Base-by-base conservation (phyloP, 352 stramenopile species). In the Globisporangium nagaii region DNA sequence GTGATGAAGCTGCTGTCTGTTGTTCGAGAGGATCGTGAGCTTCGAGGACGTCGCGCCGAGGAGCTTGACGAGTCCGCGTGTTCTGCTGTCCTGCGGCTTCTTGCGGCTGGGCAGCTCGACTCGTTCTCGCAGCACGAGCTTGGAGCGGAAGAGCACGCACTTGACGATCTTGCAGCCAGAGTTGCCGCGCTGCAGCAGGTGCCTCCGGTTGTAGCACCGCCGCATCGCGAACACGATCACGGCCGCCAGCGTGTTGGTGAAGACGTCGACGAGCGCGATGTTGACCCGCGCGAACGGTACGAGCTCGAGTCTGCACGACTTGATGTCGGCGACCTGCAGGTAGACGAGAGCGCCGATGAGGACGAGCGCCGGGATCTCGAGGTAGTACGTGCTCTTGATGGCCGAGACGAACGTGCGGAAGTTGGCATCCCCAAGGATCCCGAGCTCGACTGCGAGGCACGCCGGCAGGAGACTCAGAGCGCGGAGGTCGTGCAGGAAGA, bases 221-320 rank as follows among this genome's bases (percentile, higher is more conserved):
- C 62, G 67, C 27, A 62, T 56, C 3, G 71, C 47, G 25, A 79
- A 76, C 9, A 71, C 39, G n/a, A 63, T 49, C 2, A 79, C 60
- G 4, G 65, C 74, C 19, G 62, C 32, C 10, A 62, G 48, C 8
- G 67, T 64, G 32, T 74, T 79, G 27, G 50, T 35, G 28, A 73
- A 76, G 9, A 76, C 37, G 28, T 71, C 67, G 15, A 75, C 24
- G 30, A 76, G 41, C 3, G 55, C 43, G 5, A 79, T 31, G 12
- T 55, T 56, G 34, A 72, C 49, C 10, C 62, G 41, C 11, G 40
- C 30, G 20, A 65, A 50, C 7, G 41, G 37, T 12, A 65, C 49
- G 11, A 35, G 31, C 40, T 51, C 39, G 46, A 60, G 63, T 42
- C 66, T 61, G 22, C 1, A 24, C 9, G 45, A 34, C 5, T 74